Evolutionary conservation across 2,329 filamentous ascomycete species (phyloP).

Genomic region (Talaromyces sp.): DNA sequence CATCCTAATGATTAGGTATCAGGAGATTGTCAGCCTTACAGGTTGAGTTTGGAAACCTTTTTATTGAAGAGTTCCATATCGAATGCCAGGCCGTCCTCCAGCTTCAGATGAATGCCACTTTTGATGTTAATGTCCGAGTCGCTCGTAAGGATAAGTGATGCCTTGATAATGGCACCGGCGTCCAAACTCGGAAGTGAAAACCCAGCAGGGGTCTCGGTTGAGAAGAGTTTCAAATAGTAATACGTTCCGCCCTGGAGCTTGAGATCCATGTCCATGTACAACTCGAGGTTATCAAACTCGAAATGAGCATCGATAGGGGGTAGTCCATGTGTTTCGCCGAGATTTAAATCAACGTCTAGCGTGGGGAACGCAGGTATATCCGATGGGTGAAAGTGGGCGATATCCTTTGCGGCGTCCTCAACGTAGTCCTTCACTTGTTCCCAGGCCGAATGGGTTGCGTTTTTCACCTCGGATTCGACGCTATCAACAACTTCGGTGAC

Average conservation of each 20-base stretch:
- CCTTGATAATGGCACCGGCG: constrained; percentile 44
- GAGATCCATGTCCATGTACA: constrained; percentile 48
- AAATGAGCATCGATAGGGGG: constrained; percentile 26
- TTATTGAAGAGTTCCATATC: constrained; percentile 48
- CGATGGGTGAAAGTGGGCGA: neutral
- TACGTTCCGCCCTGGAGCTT: constrained; percentile 37
- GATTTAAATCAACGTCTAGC: constrained; percentile 35
- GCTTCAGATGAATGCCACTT: constrained; percentile 51
- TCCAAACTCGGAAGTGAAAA: constrained; percentile 37
- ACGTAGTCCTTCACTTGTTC: constrained; percentile 1
- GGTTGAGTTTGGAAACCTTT: constrained; percentile 43
- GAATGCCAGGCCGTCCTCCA: constrained; percentile 48
- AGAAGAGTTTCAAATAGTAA: constrained; percentile 48
- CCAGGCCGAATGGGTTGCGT: neutral
- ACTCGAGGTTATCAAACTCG: constrained; percentile 47
- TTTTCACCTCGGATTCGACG: constrained; percentile 17
- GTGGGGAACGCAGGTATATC: constrained; percentile 20
- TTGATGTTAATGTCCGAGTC: constrained; percentile 47
- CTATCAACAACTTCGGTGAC: constrained; percentile 7
- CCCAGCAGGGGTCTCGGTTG: constrained; percentile 42
- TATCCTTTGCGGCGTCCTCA: constrained; percentile 1
- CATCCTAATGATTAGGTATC: no score
- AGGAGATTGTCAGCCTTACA: constrained; percentile 38
- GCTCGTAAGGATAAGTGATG: constrained; percentile 50
- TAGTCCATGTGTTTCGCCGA: constrained; percentile 28